Evolutionary conservation across 2,329 filamentous ascomycete species (phyloP).

Genomic region (Aureobasidium melanogenum): DNA sequence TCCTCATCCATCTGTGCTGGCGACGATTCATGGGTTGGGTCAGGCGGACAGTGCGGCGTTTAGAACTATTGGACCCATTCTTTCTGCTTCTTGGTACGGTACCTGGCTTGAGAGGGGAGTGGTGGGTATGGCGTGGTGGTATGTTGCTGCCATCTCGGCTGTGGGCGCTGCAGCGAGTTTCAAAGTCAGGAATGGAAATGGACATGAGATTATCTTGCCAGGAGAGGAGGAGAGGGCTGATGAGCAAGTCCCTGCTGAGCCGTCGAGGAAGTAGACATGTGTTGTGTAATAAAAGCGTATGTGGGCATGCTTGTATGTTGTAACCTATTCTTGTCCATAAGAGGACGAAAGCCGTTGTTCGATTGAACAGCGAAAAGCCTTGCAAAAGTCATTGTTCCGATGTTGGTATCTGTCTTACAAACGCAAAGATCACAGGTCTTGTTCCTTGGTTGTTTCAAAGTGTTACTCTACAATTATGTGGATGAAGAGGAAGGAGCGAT

Average conservation of each 20-base stretch:
- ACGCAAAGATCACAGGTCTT: too few species aligned
- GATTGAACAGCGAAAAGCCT: too few species aligned
- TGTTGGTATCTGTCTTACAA: too few species aligned
- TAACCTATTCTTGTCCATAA: too few species aligned
- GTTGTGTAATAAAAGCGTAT: background rate
- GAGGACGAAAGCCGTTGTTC: too few species aligned
- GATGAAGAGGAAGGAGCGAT: too few species aligned
- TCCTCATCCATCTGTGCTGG: conserved; percentile 46
- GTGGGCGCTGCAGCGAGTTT: conserved; percentile 51
- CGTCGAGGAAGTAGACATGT: background rate
- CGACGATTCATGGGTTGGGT: conserved; percentile 51
- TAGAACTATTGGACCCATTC: conserved; percentile 47
- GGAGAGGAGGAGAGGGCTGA: conserved; percentile 31
- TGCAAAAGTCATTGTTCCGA: too few species aligned
- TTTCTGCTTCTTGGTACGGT: conserved; percentile 47
- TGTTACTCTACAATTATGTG: too few species aligned
- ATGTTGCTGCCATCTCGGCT: conserved; percentile 44
- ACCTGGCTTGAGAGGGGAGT: conserved; percentile 45
- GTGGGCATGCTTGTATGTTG: too few species aligned
- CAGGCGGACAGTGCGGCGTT: conserved; percentile 47
- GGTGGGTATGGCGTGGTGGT: conserved; percentile 51
- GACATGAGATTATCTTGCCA: conserved; percentile 50
- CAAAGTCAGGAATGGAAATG: conserved; percentile 55
- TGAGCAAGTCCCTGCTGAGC: background rate
- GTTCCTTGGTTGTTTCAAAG: too few species aligned